Conservation (phyloP, 2,329 filamentous ascomycete genomes). For the Chrysoporthe cubensis region DNA sequence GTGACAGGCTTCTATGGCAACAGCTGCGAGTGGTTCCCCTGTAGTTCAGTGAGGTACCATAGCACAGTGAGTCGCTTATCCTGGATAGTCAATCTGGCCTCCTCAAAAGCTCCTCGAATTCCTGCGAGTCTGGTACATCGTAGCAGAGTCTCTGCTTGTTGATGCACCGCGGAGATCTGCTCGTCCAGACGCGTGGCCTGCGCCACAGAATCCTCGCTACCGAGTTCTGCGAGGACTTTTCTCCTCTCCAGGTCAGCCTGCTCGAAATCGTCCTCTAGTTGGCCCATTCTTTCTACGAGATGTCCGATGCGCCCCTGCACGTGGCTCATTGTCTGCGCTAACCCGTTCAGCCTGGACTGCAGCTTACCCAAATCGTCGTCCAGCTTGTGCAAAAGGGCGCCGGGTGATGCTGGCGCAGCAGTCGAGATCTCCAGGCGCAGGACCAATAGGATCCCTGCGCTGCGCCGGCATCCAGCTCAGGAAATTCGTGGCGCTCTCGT, state of each 20-base stretch:
- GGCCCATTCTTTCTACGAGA: neutral
- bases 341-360: neutral
- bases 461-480: slow-evolving; percentile 35
- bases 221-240: neutral
- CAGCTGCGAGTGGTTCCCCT: neutral
- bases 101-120: slow-evolving; percentile 7
- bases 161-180: neutral
- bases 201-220: neutral
- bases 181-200: neutral
- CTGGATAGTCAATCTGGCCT: neutral
- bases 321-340: slow-evolving; percentile 8
- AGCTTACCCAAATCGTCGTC: slow-evolving; percentile 29
- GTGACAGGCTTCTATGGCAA: neutral
- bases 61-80: neutral
- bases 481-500: slow-evolving; percentile 39
- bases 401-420: slow-evolving; percentile 30
- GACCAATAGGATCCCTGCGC: slow-evolving; percentile 37
- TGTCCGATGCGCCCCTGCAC: neutral
- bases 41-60: neutral
- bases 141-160: slow-evolving; percentile 13
- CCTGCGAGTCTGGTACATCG: slow-evolving; percentile 1
- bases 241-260: neutral
- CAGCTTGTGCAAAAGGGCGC: slow-evolving; percentile 32
- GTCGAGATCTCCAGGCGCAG: slow-evolving; percentile 36
- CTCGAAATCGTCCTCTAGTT: neutral